Evolutionary conservation across 257 asterid genomes (phyloP).

Genomic region (Solanum sejunctum): DNA sequence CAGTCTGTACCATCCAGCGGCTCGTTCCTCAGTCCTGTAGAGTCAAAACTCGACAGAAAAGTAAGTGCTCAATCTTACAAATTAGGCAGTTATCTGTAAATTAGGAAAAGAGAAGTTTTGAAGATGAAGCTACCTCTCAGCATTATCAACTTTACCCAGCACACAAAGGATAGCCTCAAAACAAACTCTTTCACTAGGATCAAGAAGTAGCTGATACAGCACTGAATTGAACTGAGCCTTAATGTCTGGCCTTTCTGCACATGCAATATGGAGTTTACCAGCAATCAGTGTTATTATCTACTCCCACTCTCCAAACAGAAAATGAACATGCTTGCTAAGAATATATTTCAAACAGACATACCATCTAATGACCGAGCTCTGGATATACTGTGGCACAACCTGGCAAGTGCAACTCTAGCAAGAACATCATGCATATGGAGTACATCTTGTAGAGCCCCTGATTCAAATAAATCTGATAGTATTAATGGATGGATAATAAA

Average conservation of each 20-base stretch:
- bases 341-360: conserved; percentile 18
- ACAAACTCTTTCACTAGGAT: conserved; percentile 98
- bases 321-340: not conserved
- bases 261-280: not conserved
- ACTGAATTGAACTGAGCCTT: conserved; percentile 73
- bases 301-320: not conserved
- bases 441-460: conserved; percentile 95
- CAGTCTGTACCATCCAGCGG: conserved; percentile 95
- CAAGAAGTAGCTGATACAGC: conserved; percentile 92
- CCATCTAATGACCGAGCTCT: conserved; percentile 95
- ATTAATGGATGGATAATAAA: conserved; percentile 1
- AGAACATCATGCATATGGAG: conserved; percentile 98
- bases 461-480: conserved; percentile 24
- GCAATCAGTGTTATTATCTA: not conserved
- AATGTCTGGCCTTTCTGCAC: conserved; percentile 80
- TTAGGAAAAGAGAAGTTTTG: not conserved
- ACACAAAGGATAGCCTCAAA: conserved; percentile 96
- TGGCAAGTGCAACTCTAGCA: conserved; percentile 97
- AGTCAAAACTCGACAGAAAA: not conserved
- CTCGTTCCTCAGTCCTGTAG: conserved; percentile 89
- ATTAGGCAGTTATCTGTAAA: not conserved
- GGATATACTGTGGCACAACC: conserved; percentile 77
- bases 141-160: conserved; percentile 75
- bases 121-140: conserved; percentile 58
- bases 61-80: not conserved